Evolutionary conservation across 345 rosid genomes (phyloP).

Genomic region (Populus tremula): DNA sequence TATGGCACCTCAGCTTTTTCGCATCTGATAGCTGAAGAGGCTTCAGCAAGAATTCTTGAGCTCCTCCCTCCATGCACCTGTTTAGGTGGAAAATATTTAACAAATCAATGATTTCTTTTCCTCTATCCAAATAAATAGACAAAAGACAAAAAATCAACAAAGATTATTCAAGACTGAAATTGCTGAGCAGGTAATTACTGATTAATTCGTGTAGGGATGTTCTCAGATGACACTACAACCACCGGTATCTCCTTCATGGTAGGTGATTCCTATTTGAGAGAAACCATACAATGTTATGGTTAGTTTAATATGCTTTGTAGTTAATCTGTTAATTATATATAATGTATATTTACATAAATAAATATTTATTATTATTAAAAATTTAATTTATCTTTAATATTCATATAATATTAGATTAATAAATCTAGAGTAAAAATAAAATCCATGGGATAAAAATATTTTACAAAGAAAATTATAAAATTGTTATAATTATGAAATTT

Average conservation of each 20-base stretch:
- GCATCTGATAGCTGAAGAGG: conserved; percentile 15
- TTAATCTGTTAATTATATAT: too few relatives aligned
- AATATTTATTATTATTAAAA: too few relatives aligned
- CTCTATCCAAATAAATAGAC: too few relatives aligned
- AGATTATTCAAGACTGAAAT: not conserved
- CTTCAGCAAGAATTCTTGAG: conserved; percentile 18
- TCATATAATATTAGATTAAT: too few relatives aligned
- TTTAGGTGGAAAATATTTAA: not conserved
- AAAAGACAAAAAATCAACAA: not conserved
- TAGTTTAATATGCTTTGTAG: too few relatives aligned
- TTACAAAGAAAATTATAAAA: too few relatives aligned
- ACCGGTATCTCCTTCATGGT: conserved; percentile 27
- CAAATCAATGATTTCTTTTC: not conserved
- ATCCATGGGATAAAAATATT: too few relatives aligned
- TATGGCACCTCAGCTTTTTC: conserved; percentile 11
- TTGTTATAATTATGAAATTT: too few relatives aligned
- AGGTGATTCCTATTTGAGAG: conserved; percentile 28
- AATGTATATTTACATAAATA: too few relatives aligned
- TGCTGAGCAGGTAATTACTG: conserved; percentile 1
- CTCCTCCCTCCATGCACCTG: conserved; percentile 34
- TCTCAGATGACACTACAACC: conserved; percentile 36
- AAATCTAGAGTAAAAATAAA: too few relatives aligned
- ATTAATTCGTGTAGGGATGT: conserved; percentile 21
- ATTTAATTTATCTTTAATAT: too few relatives aligned
- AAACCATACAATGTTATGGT: too few relatives aligned